Evolutionary conservation across 257 asterid species (phyloP).

Genomic region (Solanum corneliomulleri): DNA sequence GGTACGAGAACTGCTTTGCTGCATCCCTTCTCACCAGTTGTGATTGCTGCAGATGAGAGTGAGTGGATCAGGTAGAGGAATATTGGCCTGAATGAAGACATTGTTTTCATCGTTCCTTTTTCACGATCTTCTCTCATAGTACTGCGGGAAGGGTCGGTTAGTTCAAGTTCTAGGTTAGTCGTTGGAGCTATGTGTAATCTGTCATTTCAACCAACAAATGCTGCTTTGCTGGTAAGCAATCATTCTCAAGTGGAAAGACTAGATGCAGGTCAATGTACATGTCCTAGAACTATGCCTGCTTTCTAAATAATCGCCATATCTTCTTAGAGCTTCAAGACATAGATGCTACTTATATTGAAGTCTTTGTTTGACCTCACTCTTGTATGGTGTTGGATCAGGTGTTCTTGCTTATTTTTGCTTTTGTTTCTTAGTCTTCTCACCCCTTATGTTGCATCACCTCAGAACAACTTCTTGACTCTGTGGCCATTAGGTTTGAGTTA

Average conservation of each 20-base stretch:
- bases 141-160: neutral
- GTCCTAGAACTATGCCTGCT: neutral
- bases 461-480: neutral
- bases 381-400: neutral
- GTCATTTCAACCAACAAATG: neutral
- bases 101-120: neutral
- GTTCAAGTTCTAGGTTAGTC: neutral
- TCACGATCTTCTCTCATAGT: neutral
- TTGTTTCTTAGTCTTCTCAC: neutral
- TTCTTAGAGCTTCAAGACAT: neutral
- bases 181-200: neutral
- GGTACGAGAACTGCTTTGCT: conserved; percentile 66
- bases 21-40: conserved; percentile 86
- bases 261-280: neutral
- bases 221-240: neutral
- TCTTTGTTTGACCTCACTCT: neutral
- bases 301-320: neutral
- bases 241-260: neutral
- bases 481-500: neutral
- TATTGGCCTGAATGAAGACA: neutral
- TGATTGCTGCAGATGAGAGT: conserved; percentile 78
- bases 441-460: neutral
- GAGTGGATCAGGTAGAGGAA: conserved; percentile 67
- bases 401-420: neutral
- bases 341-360: neutral